These are phyloP conservation scores for Pythium dissimile DNA, from an alignment of 352 stramenopile genomes.

Conservation along the genomic window DNA sequence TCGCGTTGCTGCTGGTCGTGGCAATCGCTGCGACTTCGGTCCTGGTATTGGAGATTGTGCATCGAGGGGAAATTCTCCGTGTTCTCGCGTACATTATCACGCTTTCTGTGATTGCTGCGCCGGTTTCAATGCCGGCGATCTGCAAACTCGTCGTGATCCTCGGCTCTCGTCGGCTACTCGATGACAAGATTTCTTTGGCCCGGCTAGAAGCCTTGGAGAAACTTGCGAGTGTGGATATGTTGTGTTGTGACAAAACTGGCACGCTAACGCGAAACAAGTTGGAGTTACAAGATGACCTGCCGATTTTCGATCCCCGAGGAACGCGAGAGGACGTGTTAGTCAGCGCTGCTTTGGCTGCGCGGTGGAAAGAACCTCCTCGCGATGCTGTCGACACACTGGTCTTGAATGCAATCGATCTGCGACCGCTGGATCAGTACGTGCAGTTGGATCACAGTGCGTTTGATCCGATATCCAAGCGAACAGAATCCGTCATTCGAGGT, in stretches of 20 bases:
- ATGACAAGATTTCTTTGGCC: slow-evolving; percentile 93
- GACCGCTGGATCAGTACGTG: slow-evolving; percentile 81
- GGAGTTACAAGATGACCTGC: slow-evolving; percentile 90
- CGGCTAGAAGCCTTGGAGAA: slow-evolving; percentile 91
- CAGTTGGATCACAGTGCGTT: slow-evolving; percentile 83
- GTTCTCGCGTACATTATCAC: slow-evolving; percentile 88
- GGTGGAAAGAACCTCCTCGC: slow-evolving; percentile 92
- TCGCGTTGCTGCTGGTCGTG: slow-evolving; percentile 88
- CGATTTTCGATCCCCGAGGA: slow-evolving; percentile 76
- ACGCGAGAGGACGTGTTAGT: slow-evolving; percentile 88
- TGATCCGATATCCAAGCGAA: slow-evolving; percentile 88
- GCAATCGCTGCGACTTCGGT: slow-evolving; percentile 84
- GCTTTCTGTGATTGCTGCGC: slow-evolving; percentile 90
- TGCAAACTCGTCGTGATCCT: slow-evolving; percentile 92
- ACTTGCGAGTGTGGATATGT: slow-evolving; percentile 90
- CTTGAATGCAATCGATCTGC: slow-evolving; percentile 82
- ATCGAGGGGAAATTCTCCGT: slow-evolving; percentile 71
- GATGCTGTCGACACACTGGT: slow-evolving; percentile 94
- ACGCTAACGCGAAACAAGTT: slow-evolving; percentile 95
- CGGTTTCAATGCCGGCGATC: slow-evolving; percentile 93
- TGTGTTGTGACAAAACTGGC: slow-evolving; percentile 96
- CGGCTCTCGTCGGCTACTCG: slow-evolving; percentile 84
- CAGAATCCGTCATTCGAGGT: slow-evolving; percentile 87
- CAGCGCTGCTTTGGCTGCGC: slow-evolving; percentile 90
- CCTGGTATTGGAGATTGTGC: slow-evolving; percentile 84